Conservation (phyloP, 139 green algal species). For the Raphidocelis subcapitata region DNA sequence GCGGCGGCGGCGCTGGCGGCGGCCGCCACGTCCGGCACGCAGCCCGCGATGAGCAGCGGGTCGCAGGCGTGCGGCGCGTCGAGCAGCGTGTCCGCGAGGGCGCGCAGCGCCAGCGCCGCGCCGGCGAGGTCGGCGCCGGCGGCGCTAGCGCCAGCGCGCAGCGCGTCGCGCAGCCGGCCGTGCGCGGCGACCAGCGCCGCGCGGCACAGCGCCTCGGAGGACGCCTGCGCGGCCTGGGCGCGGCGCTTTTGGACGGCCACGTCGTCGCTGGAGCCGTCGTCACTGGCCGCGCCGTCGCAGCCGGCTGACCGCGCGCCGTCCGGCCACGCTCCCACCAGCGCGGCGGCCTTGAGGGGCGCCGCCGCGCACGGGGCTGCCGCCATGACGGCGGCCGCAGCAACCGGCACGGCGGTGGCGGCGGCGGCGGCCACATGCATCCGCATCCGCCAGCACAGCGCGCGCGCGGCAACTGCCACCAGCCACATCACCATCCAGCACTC, state of each 20-base stretch:
- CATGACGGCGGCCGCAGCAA: background rate
- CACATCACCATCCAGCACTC: constrained; percentile 11
- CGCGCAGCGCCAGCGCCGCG: constrained; percentile 1
- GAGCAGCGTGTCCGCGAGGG: constrained; percentile 10
- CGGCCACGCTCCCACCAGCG: too few relatives aligned
- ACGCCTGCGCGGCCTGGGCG: background rate
- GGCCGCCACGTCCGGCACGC: constrained; percentile 6
- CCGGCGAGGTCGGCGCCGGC: background rate
- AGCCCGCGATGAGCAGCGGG: background rate
- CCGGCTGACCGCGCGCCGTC: background rate
- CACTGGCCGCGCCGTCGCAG: background rate
- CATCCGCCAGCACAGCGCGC: background rate
- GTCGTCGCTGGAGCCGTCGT: background rate
- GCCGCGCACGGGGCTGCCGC: too few relatives aligned
- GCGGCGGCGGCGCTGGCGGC: background rate
- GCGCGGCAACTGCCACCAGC: background rate
- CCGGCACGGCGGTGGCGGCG: too few relatives aligned
- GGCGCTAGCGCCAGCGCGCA: constrained; percentile 18
- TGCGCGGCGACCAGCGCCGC: background rate
- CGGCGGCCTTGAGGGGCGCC: too few relatives aligned
- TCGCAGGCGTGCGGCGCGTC: background rate
- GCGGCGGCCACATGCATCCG: too few relatives aligned
- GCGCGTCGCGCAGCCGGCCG: background rate
- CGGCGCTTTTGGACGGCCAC: constrained; percentile 4
- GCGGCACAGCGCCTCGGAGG: too few relatives aligned